These are phyloP conservation scores for Periconia sp. DNA, from an alignment of 2,329 filamentous ascomycete species.

Conservation along the genomic window DNA sequence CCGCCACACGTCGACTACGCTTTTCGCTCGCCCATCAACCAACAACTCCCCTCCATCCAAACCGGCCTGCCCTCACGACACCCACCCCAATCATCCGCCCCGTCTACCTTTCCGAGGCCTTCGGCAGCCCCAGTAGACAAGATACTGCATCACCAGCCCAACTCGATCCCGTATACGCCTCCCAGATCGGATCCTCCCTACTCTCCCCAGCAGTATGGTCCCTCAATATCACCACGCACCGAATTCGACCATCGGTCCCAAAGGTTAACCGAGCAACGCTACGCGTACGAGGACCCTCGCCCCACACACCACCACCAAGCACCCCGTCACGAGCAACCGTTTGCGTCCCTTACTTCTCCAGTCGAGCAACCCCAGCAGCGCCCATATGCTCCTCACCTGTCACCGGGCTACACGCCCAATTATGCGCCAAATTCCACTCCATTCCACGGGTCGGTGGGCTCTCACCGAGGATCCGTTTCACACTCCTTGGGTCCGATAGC, in stretches of 20 bases:
- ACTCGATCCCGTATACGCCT: slow-evolving; percentile 41
- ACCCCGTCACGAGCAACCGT: slow-evolving; percentile 35
- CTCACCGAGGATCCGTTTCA: slow-evolving; percentile 39
- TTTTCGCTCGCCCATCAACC: slow-evolving; percentile 41
- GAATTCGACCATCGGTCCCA: slow-evolving; percentile 34
- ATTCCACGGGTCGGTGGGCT: slow-evolving; percentile 42
- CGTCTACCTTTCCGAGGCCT: slow-evolving; percentile 21
- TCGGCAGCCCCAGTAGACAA: slow-evolving; percentile 38
- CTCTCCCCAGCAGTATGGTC: slow-evolving; percentile 43
- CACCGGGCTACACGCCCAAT: slow-evolving; percentile 43
- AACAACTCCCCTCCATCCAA: slow-evolving; percentile 40
- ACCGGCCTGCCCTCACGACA: slow-evolving; percentile 33
- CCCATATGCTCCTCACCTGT: slow-evolving; percentile 38
- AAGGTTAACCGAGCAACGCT: slow-evolving; percentile 34
- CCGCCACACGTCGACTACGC: slow-evolving; percentile 32
- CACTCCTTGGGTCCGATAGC: slow-evolving; percentile 34
- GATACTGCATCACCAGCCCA: slow-evolving; percentile 23
- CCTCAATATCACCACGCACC: slow-evolving; percentile 40
- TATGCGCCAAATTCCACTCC: slow-evolving; percentile 42
- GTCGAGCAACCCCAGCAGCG: slow-evolving; percentile 37
- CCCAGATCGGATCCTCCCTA: slow-evolving; percentile 43
- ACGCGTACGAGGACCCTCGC: slow-evolving; percentile 36
- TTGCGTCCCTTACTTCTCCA: slow-evolving; percentile 40
- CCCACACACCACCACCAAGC: slow-evolving; percentile 21
- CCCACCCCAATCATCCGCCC: slow-evolving; percentile 26